Evolutionary conservation across 768 basidiomycete genomes (phyloP), one percentile per base, ranked within the genome.

Genomic region (Hebeloma cylindrosporum): DNA sequence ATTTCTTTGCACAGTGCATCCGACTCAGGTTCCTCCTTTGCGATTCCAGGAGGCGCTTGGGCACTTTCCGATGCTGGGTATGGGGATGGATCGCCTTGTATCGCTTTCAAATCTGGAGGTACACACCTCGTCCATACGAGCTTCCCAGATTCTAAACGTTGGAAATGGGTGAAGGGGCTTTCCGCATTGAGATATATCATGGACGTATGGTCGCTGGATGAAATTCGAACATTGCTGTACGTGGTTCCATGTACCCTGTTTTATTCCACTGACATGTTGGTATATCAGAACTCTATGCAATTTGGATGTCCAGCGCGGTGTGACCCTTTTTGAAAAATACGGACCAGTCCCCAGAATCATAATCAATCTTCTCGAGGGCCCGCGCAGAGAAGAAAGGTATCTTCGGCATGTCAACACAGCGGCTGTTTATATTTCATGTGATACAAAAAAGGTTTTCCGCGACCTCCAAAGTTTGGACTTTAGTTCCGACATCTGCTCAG

Each of bases 131-230:
- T 44, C 23, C 27, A 34, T 28, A 45, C 37, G 16, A 50, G 48
- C 37, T 29, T 32, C 30, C 43, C 38, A 28, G 37, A 43, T 45
- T 40, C 36, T 28, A 14, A 14, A 36, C 34, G 28, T 40, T 45
- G 43, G 48, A 45, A 35, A 26, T 50, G 48, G 46, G 46, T 48
- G 32, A 39, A 41, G 39, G 29, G 11, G 25, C 26, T 32, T 48
- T n/a, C 23, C 38, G 46, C 37, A 21, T 7, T 37, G 9, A 40
- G 25, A 37, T 39, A 40, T 31, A 18, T 46, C 45, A 46, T 46
- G 45, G 45, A 46, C 16, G 22, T 46, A 29, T 46, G 45, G 45
- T 2, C 5, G 7, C 35, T 28, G 2, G 38, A 39, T 17, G 45
- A 30, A 16, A 11, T 30, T 30, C 29, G 6, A 30, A 30, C 27